Evolutionary conservation across 192 early-diverging fungal species (phyloP).

Genomic region (Diversispora epigaea): DNA sequence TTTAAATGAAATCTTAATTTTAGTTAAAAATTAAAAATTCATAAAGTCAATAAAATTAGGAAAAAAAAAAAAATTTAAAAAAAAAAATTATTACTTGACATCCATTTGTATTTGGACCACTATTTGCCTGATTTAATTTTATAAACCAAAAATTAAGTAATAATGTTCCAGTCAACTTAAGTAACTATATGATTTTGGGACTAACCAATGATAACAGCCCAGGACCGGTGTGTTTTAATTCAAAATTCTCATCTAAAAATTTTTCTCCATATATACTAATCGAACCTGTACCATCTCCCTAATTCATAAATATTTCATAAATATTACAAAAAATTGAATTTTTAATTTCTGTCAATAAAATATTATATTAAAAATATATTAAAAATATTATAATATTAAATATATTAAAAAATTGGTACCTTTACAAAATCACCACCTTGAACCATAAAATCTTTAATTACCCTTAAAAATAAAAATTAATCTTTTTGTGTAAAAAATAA

Average conservation of each 20-base stretch:
- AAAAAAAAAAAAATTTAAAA: not conserved
- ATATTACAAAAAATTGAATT: conserved; percentile 1
- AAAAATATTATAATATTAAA: not conserved
- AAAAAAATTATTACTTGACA: conserved; percentile 58
- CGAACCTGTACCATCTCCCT: conserved; percentile 84
- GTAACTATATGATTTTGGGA: not conserved
- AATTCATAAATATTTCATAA: conserved; percentile 12
- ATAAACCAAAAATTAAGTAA: not conserved
- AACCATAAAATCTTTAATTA: conserved; percentile 92
- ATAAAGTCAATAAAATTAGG: not conserved
- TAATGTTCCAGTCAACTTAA: conserved; percentile 12
- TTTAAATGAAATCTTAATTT: not conserved
- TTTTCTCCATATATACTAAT: conserved; percentile 83
- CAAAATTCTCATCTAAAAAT: conserved; percentile 84
- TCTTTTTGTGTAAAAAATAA: not conserved
- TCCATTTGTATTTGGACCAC: conserved; percentile 83
- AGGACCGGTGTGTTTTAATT: conserved; percentile 77
- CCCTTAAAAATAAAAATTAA: conserved; percentile 41
- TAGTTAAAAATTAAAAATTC: not conserved
- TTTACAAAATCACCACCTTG: conserved; percentile 93
- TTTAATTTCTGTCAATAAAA: not conserved
- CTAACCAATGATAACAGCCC: conserved; percentile 86
- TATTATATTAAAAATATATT: not conserved
- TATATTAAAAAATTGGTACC: conserved; percentile 34
- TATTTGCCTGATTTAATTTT: conserved; percentile 63